Evolutionary conservation across 2,329 filamentous ascomycete genomes (phyloP).

Genomic region (Decorospora gaudefroyi): DNA sequence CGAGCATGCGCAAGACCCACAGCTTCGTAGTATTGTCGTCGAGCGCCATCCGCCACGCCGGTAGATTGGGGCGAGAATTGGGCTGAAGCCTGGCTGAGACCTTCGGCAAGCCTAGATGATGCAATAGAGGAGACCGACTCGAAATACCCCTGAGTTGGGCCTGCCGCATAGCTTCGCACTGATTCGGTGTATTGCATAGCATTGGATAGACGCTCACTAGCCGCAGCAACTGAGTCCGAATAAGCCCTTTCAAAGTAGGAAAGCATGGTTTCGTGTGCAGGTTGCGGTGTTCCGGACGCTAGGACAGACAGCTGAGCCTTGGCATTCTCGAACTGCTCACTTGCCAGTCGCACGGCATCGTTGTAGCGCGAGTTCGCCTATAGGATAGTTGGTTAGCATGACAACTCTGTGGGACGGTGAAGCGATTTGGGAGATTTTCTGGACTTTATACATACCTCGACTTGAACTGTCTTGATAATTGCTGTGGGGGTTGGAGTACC

Average conservation of each 20-base stretch:
- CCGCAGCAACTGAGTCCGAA: constrained; percentile 65
- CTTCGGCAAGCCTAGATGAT: constrained; percentile 69
- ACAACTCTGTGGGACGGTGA: too few species aligned
- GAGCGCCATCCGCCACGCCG: constrained; percentile 61
- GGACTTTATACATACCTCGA: constrained; percentile 43
- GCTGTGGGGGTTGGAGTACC: constrained; percentile 56
- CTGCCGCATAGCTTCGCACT: constrained; percentile 47
- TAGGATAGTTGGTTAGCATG: not conserved
- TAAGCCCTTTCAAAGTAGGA: constrained; percentile 71
- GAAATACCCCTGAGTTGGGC: constrained; percentile 55
- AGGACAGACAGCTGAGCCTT: constrained; percentile 69
- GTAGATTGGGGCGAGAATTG: constrained; percentile 71
- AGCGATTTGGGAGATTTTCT: too few species aligned
- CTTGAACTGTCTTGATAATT: constrained; percentile 52
- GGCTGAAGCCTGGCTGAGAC: constrained; percentile 69
- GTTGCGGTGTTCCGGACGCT: constrained; percentile 70
- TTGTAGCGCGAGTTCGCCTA: constrained; percentile 61
- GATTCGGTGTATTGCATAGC: constrained; percentile 55
- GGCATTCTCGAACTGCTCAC: constrained; percentile 68
- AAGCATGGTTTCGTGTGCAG: constrained; percentile 69
- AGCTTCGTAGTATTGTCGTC: constrained; percentile 76
- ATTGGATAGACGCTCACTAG: constrained; percentile 62
- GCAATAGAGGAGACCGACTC: constrained; percentile 69
- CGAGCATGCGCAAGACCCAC: constrained; percentile 77
- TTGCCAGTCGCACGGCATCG: constrained; percentile 66